A percentile compares a stretch with the other conserved stretches of the same genome.
These are phyloP conservation scores for Austroboletus niveus DNA, from an alignment of 1,284 basidiomycete genomes.

Conservation along the genomic window DNA sequence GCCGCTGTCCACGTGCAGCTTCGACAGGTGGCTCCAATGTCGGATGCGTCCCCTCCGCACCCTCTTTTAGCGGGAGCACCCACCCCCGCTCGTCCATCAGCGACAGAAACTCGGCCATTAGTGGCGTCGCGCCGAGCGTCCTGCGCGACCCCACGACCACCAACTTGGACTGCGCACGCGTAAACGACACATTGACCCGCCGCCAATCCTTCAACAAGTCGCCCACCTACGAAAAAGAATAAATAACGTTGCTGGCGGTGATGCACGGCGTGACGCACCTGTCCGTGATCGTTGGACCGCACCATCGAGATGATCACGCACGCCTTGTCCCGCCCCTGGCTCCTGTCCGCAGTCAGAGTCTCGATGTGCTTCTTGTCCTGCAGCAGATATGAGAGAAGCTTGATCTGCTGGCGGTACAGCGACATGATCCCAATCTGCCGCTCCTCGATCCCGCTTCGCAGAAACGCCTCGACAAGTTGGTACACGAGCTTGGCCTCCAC, in stretches of 20 bases:
- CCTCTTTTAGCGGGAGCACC: conserved; percentile 58
- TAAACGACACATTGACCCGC: conserved; percentile 95
- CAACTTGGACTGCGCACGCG: conserved; percentile 87
- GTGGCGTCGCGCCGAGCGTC: conserved; percentile 62
- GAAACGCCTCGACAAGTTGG: conserved; percentile 66
- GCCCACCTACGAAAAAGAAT: conserved; percentile 60
- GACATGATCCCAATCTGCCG: conserved; percentile 87
- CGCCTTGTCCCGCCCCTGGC: conserved; percentile 96
- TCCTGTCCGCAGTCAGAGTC: conserved; percentile 91
- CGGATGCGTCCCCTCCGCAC: conserved; percentile 55
- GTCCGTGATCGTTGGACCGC: conserved; percentile 74
- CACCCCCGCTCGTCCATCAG: conserved; percentile 72
- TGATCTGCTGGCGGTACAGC: conserved; percentile 93
- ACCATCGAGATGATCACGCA: conserved; percentile 94
- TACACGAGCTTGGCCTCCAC: conserved; percentile 68
- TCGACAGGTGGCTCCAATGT: conserved; percentile 17
- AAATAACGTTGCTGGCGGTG: neutral
- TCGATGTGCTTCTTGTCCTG: conserved; percentile 63
- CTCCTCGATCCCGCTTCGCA: conserved; percentile 62
- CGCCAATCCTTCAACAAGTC: conserved; percentile 95
- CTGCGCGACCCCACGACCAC: conserved; percentile 84
- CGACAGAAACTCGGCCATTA: conserved; percentile 71
- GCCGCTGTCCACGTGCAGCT: conserved; percentile 4
- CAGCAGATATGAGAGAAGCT: conserved; percentile 68
- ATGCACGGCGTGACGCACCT: conserved; percentile 45